phyloP scores from a whole-genome alignment of 129 eudicot genomes.

The carrot (Daucus carota) region DNA sequence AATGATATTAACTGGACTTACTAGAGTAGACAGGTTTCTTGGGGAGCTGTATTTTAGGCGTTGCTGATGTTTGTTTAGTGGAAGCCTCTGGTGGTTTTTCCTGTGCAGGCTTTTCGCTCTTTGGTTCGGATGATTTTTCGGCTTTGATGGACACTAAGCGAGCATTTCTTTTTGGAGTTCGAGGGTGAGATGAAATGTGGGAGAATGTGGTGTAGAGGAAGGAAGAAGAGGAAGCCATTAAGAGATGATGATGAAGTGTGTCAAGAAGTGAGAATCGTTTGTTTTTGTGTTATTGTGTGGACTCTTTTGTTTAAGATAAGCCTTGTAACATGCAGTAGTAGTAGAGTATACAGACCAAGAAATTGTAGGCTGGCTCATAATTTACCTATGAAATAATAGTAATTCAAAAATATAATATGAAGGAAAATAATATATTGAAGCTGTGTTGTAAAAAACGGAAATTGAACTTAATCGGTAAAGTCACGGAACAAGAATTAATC shows the following conservation, averaged over 20 bases:
- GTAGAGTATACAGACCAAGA: background rate
- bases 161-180: conserved; percentile 5
- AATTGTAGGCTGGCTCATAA: background rate
- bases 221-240: conserved; percentile 35
- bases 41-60: conserved; percentile 40
- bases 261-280: background rate
- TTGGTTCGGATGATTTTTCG: conserved; percentile 45
- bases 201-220: conserved; percentile 24
- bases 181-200: conserved; percentile 21
- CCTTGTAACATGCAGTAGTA: background rate
- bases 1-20: conserved; percentile 10
- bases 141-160: conserved; percentile 22
- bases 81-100: conserved; percentile 27
- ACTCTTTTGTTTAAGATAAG: conserved; percentile 21
- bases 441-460: no score
- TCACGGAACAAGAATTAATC: no score
- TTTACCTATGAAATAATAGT: no score
- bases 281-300: background rate
- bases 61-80: conserved; percentile 18
- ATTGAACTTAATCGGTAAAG: no score
- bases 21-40: conserved; percentile 82
- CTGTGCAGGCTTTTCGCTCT: conserved; percentile 26
- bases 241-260: background rate
- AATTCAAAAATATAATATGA: no score
- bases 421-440: no score